Base-by-base conservation (phyloP, 148 eudicot species). In the Chenopodium album region DNA sequence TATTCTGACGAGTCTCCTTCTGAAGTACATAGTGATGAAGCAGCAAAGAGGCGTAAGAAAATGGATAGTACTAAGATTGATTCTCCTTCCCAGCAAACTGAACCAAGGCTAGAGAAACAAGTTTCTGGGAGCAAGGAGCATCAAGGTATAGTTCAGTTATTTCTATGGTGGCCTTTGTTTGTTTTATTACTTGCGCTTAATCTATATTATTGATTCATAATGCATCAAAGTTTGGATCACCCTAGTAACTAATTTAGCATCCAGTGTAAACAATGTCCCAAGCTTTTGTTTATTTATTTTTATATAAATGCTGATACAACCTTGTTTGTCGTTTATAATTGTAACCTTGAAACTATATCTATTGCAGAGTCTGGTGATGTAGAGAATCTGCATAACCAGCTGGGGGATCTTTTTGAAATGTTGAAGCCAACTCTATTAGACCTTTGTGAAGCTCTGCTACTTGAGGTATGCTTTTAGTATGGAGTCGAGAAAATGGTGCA, bases 401-500 rank as follows among this genome's bases (percentile, higher is more conserved):
- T 87, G 65, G 87, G 85, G 76, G 76, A 73, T 75, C 87, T 89
- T 84, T 84, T 82, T 80, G 84, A 74, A 68, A 70, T 78, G 77
- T 79, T 94, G 87, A 88, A 83, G 72, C 89, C 87, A 23, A 66
- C 83, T 67, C 84, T 89, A 52, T 72, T 71, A 22, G 65, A 81
- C 73, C 89, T 94, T 44, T 89, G 90, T 82, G 87, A 91, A 84
- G 47, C 81, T 82, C 85, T 94, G 73, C 79, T 84, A 73, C 85
- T 92, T 76, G 75, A 90, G 82, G 95, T 94, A 89, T 79, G 85
- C 77, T 54, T 71, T 77, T 32, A 59, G 56, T 79, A 67, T 16
- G 50, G n/a, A 63, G 22, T 56, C 5, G 2, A 19, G 62, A 75
- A 5, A 66, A 28, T 23, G 0, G 19, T 78, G 73, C 19, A 26